Evolutionary conservation across 2,329 filamentous ascomycete species (phyloP), one percentile per base, ranked within the genome.

Genomic region (Neofusicoccum laricinum): DNA sequence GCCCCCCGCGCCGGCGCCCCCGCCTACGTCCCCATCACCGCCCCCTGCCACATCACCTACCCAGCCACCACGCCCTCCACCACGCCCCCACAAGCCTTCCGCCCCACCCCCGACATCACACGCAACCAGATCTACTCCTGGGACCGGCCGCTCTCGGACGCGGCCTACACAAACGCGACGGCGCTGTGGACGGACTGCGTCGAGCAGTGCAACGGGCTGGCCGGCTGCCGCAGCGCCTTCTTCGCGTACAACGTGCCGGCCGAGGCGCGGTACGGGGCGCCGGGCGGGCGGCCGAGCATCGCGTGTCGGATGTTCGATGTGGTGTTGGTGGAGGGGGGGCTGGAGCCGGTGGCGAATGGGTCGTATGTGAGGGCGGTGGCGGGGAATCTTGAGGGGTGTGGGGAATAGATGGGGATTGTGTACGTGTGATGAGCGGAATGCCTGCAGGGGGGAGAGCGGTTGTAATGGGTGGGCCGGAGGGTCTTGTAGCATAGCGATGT

Each of bases 81-180:
- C n/a, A 48, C 12, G 14, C 15, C 43, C 10, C n/a, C 14, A 1
- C 3, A 19, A 1, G 41, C 50, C 74, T n/a, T 75, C 73, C 34
- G 75, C 73, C 40, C 75, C 72, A 36, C 40, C 19, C 14, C 43
- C 61, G 3, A 30, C 41, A 34, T 48, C 49, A 17, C 58, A n/a
- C 19, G 50, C 40, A 12, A 40, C 5, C 49, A 45, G 38, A 48
- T 57, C 40, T 64, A 64, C 61, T 38, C 49, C 4, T 64, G 61
- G 61, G 61, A 64, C 61, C 61, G 43, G 2, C 49, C 61, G 1
- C n/a, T 48, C 14, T 19, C n/a, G 40, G 51, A 64, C 61, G 49
- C 41, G 15, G 30, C 38, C 25, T 64, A 64, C 61, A 11, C 25
- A 41, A 64, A 64, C 61, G 8, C n/a, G 2, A 48, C 41, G 4